Base-by-base conservation (phyloP, 73 alveolate species). In the Paramecium pentaurelia region DNA sequence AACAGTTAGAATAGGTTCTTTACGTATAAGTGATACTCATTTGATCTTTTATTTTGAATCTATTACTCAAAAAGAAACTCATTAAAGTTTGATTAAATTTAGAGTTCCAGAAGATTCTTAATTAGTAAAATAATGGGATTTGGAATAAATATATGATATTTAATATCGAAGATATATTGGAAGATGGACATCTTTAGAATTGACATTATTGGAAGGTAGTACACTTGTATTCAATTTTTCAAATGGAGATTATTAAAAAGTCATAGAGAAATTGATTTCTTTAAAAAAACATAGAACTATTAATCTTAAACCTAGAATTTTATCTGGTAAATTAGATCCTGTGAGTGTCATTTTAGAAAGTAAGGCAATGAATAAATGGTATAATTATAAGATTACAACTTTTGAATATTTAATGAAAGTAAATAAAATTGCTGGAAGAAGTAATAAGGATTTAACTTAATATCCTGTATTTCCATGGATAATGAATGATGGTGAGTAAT, bases 401-500 rank as follows among this genome's bases (percentile, higher is more conserved):
- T 97, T 88, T 42, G 99, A 96, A 28, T 96, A 96, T 54, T 77
- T 96, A 36, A 94, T 96, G 94, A 80, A 87, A 54, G 49, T 96
- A 1, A 96, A 96, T 68, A 86, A 88, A 51, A 71, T 93, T 8
- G 71, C 97, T 25, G 73, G 95, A 28, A 85, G 99, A 84, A 87
- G 97, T 16, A 88, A 92, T 86, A 95, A 96, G 27, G 99, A 96
- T 86, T 70, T 94, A 44, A 86, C 96, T 37, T 80, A 95, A 86
- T 96, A 96, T 86, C 99, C 99, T 25, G 96, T 96, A 3, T 95
- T 95, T 68, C 99, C 99, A 0, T 96, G 99, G 97, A 77, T 96
- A 11, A 87, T 96, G 71, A 34, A 54, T 36, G 99, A 96, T 70
- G 93, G 51, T 75, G 93, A 86, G 77, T 28, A 28, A 77, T 89